Percentiles rank a stretch among this genome's conserved stretches.
These are phyloP conservation scores for Biscogniauxia marginata DNA, from an alignment of 2,329 filamentous ascomycete genomes.

Conservation along the genomic window DNA sequence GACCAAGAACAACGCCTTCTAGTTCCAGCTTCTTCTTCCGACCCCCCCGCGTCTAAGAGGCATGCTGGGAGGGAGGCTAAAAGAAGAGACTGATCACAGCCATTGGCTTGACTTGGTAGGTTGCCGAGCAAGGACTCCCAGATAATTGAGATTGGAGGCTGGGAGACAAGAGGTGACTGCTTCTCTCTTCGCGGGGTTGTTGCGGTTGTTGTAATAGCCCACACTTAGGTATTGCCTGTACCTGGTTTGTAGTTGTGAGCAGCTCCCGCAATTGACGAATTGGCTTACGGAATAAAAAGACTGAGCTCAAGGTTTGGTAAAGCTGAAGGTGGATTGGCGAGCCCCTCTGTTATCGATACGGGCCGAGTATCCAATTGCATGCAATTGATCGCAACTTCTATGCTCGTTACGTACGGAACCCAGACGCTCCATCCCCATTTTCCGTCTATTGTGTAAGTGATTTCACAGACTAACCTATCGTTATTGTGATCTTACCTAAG, in stretches of 20 bases:
- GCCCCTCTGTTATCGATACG: neutral
- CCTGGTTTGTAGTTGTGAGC: neutral
- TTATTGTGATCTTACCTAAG: slow-evolving; percentile 1
- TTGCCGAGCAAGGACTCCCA: neutral
- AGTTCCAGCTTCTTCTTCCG: neutral
- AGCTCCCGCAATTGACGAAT: neutral
- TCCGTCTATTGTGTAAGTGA: neutral
- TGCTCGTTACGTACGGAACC: neutral
- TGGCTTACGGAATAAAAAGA: neutral
- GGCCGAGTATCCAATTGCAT: neutral
- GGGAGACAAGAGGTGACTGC: neutral
- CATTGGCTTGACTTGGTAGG: neutral
- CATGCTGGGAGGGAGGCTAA: neutral
- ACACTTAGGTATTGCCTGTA: no score
- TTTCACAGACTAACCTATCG: slow-evolving; percentile 10
- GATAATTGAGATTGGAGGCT: neutral
- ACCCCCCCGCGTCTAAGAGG: neutral
- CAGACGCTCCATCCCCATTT: neutral
- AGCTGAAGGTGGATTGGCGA: neutral
- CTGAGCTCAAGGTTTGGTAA: neutral
- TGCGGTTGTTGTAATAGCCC: neutral
- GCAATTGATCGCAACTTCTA: neutral
- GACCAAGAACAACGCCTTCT: neutral
- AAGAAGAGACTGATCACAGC: neutral
- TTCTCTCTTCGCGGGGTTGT: neutral